A percentile compares a stretch with the other conserved stretches of the same genome.
phyloP scores from a whole-genome alignment of 495 filamentous ascomycete species.

The Podospora pseudocomata region DNA sequence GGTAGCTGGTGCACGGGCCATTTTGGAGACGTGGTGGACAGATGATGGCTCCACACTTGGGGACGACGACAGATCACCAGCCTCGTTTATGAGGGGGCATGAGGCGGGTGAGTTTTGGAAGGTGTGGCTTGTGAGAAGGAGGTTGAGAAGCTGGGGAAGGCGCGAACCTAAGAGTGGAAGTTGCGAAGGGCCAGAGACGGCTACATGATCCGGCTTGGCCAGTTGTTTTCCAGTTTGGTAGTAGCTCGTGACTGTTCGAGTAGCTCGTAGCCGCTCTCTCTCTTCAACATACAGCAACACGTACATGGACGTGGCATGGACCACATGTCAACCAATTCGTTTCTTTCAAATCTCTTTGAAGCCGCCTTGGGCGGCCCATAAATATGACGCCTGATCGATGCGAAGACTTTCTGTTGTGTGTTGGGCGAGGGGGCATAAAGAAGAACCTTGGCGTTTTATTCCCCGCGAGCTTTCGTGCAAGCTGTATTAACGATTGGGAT shows the following conservation, averaged over 20 bases:
- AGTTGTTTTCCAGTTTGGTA: neutral
- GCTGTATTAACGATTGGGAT: too few relatives aligned
- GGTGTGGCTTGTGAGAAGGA: neutral
- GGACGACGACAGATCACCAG: neutral
- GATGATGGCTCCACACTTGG: neutral
- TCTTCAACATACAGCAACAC: too few relatives aligned
- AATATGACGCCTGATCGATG: neutral
- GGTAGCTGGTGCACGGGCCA: neutral
- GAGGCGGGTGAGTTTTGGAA: neutral
- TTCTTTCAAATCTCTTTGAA: neutral
- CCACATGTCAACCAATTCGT: neutral
- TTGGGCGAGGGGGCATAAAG: too few relatives aligned
- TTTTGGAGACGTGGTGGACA: neutral
- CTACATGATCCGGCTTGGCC: neutral
- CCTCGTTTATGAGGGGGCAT: neutral
- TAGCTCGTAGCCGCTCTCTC: neutral
- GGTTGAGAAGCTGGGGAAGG: too few relatives aligned
- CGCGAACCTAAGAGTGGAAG: too few relatives aligned
- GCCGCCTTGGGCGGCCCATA: too few relatives aligned
- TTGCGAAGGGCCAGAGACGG: neutral
- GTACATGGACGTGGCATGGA: neutral
- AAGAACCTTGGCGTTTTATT: neutral
- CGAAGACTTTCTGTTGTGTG: neutral
- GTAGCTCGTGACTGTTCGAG: too few relatives aligned
- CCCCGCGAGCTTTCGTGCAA: too few relatives aligned